Percentiles rank a stretch among this genome's conserved stretches.
Evolutionary conservation across 2,329 filamentous ascomycete species (phyloP).

Genomic region (Neonectria coccinea): DNA sequence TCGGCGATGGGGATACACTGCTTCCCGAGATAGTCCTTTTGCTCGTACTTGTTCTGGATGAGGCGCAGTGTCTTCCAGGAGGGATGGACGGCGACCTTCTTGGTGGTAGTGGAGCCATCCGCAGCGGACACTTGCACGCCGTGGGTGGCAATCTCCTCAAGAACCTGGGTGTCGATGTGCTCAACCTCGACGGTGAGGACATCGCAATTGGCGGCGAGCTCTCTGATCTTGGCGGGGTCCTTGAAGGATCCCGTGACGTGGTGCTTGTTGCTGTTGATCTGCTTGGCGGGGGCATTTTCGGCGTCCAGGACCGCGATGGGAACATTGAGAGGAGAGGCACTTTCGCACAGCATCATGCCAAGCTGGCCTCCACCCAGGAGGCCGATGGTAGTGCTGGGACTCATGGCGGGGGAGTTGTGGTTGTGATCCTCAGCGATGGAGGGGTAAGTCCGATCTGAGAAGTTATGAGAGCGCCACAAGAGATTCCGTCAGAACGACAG

Average conservation of each 20-base stretch:
- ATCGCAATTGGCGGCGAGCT: slow-evolving; percentile 81
- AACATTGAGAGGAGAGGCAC: slow-evolving; percentile 80
- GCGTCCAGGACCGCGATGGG: slow-evolving; percentile 84
- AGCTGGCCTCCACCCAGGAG: slow-evolving; percentile 77
- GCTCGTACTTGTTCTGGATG: slow-evolving; percentile 93
- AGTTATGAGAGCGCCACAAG: neutral
- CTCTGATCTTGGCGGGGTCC: slow-evolving; percentile 79
- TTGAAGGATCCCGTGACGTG: slow-evolving; percentile 92
- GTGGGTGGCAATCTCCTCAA: slow-evolving; percentile 81
- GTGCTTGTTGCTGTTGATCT: slow-evolving; percentile 79
- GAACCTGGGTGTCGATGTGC: slow-evolving; percentile 89
- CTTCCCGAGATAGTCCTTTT: slow-evolving; percentile 82
- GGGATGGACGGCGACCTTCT: slow-evolving; percentile 76
- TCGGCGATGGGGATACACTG: slow-evolving; percentile 78
- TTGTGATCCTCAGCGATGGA: neutral
- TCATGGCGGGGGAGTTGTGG: neutral
- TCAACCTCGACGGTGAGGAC: slow-evolving; percentile 95
- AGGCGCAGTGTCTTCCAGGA: slow-evolving; percentile 87
- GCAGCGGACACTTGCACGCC: slow-evolving; percentile 62
- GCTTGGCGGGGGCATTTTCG: slow-evolving; percentile 82
- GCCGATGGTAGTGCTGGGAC: slow-evolving; percentile 54
- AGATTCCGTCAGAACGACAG: neutral
- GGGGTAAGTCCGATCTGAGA: neutral
- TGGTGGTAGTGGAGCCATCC: slow-evolving; percentile 50
- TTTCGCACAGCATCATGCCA: slow-evolving; percentile 93